Conservation (phyloP, 2,329 filamentous ascomycete species). For the Bisporella sp. region DNA sequence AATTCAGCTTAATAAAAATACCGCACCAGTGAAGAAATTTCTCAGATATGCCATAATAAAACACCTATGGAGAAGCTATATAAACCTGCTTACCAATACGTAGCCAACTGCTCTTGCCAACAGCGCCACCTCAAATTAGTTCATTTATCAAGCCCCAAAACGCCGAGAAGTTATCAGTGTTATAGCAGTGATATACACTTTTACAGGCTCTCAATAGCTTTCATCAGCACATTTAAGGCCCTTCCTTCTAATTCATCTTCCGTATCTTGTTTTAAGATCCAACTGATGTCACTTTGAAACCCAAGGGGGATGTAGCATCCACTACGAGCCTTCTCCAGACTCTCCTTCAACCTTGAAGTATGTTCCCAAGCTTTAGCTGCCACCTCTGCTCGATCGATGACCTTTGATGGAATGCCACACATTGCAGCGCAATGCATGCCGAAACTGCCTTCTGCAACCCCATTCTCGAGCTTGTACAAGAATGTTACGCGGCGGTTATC, state of each 20-base stretch:
- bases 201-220: constrained; percentile 52
- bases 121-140: too few relatives aligned
- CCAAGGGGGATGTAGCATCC: constrained; percentile 80
- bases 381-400: constrained; percentile 81
- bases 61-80: too few relatives aligned
- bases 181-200: background rate
- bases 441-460: constrained; percentile 92
- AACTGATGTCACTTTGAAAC: constrained; percentile 79
- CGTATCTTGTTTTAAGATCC: constrained; percentile 55
- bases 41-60: too few relatives aligned
- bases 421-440: constrained; percentile 99
- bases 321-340: constrained; percentile 48
- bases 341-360: constrained; percentile 83
- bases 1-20: too few relatives aligned
- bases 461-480: constrained; percentile 86
- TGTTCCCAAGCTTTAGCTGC: constrained; percentile 94
- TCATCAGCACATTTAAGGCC: constrained; percentile 52
- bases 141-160: too few relatives aligned
- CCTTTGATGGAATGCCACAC: constrained; percentile 81
- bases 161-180: too few relatives aligned
- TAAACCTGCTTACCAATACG: too few relatives aligned
- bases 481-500: constrained; percentile 84
- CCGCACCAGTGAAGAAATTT: too few relatives aligned
- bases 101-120: too few relatives aligned
- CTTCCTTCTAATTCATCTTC: constrained; percentile 39